Evolutionary conservation across 768 basidiomycete species (phyloP), one percentile per base, ranked within the genome.

Genomic region (Trametes cubensis): DNA sequence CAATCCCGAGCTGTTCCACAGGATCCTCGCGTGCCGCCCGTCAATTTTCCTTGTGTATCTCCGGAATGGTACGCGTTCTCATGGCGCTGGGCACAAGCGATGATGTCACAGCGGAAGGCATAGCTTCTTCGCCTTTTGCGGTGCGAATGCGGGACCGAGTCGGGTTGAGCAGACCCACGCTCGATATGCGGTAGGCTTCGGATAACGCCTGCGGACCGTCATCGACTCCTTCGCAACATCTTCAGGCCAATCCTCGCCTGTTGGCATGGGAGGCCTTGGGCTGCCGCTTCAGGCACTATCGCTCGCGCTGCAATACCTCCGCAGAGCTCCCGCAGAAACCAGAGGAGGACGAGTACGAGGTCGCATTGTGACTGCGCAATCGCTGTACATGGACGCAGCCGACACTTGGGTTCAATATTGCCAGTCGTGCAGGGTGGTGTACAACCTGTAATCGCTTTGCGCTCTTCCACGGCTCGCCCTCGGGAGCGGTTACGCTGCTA

Each of bases 151-250:
- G 48, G 48, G 10, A 58, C 57, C 57, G 48, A 49, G 57, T 28
- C 15, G 2, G 47, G 58, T 23, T 11, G 13, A 4, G 2, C 2
- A 13, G 21, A 8, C 48, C 28, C 58, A 51, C 58, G 58, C 49
- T 34, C 23, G 58, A 59, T 59, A 51, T 34, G 49, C 44, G 49
- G 49, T 39, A 21, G 20, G 49, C 58, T 59, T 59, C 58, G 25
- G 48, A 59, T 59, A 59, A 45, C 28, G 20, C 15, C 14, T 8
- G 3, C 8, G 2, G 34, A 7, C 14, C 18, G 21, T 20, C 3
- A 4, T 41, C 44, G 41, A 23, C 39, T n/a, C 2, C 13, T 25
- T 18, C 10, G 5, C 7, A 30, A 17, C 30, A 26, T 44, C 26
- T 59, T 20, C 30, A 51, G 26, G 4, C 30, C 42, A 30, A 34